Evolutionary conservation across 1,284 basidiomycete species (phyloP).

Genomic region (Ceratobasidium sp.): DNA sequence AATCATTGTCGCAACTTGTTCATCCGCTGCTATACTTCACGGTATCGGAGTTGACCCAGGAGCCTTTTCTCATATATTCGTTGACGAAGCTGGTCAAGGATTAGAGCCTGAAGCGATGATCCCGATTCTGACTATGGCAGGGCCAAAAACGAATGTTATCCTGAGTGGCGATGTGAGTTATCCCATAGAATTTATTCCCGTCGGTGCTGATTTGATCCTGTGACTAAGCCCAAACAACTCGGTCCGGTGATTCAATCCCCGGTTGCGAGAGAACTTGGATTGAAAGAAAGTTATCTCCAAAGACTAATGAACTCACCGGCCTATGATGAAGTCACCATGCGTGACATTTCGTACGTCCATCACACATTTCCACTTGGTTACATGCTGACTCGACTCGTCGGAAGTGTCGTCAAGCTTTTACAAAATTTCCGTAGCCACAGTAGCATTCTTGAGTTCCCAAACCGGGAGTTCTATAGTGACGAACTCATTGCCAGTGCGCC

Average conservation of each 20-base stretch:
- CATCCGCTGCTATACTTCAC: conserved; percentile 62
- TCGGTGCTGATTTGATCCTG: no score
- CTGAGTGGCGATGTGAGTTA: conserved; percentile 59
- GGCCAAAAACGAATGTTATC: conserved; percentile 58
- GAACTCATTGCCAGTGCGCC: conserved; percentile 58
- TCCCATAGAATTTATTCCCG: no score
- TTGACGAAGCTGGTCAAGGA: conserved; percentile 70
- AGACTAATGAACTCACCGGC: conserved; percentile 59
- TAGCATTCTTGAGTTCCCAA: conserved; percentile 63
- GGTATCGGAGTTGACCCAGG: conserved; percentile 62
- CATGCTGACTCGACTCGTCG: neutral
- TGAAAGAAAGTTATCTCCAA: conserved; percentile 63
- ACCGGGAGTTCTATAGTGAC: conserved; percentile 60
- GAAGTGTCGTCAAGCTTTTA: conserved; percentile 62
- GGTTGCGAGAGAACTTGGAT: conserved; percentile 57
- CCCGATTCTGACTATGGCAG: conserved; percentile 61
- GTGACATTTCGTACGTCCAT: conserved; percentile 33
- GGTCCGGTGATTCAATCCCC: conserved; percentile 64
- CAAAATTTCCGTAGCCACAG: conserved; percentile 66
- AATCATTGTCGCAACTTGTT: conserved; percentile 66
- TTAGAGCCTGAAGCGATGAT: conserved; percentile 67
- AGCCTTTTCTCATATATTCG: conserved; percentile 66
- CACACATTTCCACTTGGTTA: neutral
- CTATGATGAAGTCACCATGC: conserved; percentile 50
- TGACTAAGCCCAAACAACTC: conserved; percentile 60